Evolutionary conservation across 225 moss, liverwort and hornwort species (phyloP).

Genomic region (Thuidium tamariscinum): DNA sequence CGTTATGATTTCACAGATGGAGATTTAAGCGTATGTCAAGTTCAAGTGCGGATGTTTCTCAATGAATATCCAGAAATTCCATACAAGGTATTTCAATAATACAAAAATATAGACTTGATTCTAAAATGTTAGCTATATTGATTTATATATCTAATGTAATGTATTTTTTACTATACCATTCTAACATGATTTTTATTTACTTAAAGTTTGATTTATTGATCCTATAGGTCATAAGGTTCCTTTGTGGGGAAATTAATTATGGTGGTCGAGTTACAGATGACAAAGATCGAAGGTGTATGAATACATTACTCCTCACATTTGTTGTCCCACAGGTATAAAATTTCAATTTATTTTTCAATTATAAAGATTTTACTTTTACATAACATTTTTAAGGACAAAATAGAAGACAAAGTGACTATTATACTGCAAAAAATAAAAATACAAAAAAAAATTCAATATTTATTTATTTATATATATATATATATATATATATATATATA

Average conservation of each 20-base stretch:
- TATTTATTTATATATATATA: too few species aligned
- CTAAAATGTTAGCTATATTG: neutral
- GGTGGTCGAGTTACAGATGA: constrained; percentile 87
- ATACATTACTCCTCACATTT: constrained; percentile 58
- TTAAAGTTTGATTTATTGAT: neutral
- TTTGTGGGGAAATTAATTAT: constrained; percentile 88
- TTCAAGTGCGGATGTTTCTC: constrained; percentile 77
- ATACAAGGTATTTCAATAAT: constrained; percentile 31
- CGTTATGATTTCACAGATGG: constrained; percentile 84
- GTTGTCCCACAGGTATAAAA: constrained; percentile 21
- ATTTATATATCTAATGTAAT: neutral
- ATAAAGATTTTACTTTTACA: too few species aligned
- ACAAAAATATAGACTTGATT: neutral
- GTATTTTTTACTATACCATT: fast-evolving
- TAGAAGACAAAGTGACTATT: too few species aligned
- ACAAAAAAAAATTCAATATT: neutral
- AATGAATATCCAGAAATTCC: constrained; percentile 72
- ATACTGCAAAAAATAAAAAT: too few species aligned
- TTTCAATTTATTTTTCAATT: neutral
- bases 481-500: too few species aligned
- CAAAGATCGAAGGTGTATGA: constrained; percentile 78
- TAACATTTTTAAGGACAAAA: too few species aligned
- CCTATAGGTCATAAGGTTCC: constrained; percentile 63
- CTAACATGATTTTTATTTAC: neutral
- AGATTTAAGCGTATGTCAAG: constrained; percentile 71